Base-by-base conservation (phyloP, 139 green algal species). In the Micractinium conductrix region DNA sequence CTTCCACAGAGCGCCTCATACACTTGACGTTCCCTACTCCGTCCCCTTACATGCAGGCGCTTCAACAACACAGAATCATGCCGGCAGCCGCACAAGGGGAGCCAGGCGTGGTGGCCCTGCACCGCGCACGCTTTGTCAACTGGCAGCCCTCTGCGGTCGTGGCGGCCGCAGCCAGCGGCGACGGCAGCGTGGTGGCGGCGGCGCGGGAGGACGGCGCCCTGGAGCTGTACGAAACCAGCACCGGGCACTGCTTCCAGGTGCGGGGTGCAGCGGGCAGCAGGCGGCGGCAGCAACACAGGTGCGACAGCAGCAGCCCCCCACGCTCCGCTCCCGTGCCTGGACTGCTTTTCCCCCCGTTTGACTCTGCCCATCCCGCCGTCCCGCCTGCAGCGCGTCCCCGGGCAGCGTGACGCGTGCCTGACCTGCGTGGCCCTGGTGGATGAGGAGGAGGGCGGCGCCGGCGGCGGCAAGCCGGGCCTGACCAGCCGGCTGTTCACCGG, bases 171-270 rank as follows among this genome's bases (percentile, higher is more conserved):
- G 84, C 89, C 10, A 96, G 90, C 71, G 85, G 85, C 4, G 95
- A 95, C 70, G 95, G 91, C n/a, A 90, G 88, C 16, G 43, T 94
- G 10, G 79, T 95, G 16, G 94, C 93, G 9, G 92, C 93, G 19
- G 94, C 91, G 6, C 91, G 95, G 8, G 96, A 98, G 74, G 91
- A 87, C 63, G 96, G 96, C 17, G 90, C 90, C 53, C 78, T 99
- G 21, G 96, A 99, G 89, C 74, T 98, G 4, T 98, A 94, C 87
- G 92, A 97, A 71, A 91, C 91, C 17, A 60, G 58, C 4, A 80
- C 85, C 40, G 89, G 90, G 70, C 81, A 89, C 22, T 91, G 88
- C 65, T 80, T 94, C 12, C 88, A 93, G 86, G 92, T 95, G 65
- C 53, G 53, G 53, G 53, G 8, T 21, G 10, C 26, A 62, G 26